phyloP scores from a whole-genome alignment of 2,329 filamentous ascomycete species.

The Cryphonectria naterciae region DNA sequence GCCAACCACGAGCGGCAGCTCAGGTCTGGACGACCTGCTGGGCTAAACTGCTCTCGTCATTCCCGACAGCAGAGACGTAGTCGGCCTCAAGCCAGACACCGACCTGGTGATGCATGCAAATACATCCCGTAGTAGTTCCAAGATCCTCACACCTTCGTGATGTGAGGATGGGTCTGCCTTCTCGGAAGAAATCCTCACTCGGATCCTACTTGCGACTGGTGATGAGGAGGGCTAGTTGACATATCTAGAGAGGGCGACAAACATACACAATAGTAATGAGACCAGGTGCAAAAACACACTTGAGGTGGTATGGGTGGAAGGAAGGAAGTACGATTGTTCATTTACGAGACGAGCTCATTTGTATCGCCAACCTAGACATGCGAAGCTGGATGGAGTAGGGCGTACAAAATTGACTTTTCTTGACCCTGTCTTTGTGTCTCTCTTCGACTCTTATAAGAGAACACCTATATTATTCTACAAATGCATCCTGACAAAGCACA shows the following conservation, averaged over 20 bases:
- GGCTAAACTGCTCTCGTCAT: conserved; percentile 36
- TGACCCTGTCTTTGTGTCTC: not conserved
- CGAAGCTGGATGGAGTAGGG: conserved; percentile 6
- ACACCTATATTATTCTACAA: not conserved
- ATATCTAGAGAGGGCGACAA: not conserved
- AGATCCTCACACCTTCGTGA: not conserved
- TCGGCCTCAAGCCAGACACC: not conserved
- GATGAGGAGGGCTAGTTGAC: not conserved
- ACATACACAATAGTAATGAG: not conserved
- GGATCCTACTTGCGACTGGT: not conserved
- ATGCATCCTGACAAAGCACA: not conserved
- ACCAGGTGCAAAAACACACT: not conserved
- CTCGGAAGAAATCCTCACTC: not conserved
- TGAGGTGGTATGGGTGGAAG: not conserved
- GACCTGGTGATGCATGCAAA: not conserved
- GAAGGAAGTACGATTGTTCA: not conserved
- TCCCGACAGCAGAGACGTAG: not conserved
- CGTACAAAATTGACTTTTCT: conserved; percentile 13
- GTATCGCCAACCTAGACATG: conserved; percentile 2
- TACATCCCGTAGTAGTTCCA: not conserved
- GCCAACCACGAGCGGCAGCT: conserved; percentile 33
- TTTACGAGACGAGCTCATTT: not conserved
- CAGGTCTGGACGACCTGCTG: conserved; percentile 54
- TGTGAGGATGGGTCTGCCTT: not conserved
- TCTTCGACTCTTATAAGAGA: not conserved